Evolutionary conservation across 2,329 filamentous ascomycete species (phyloP).

Genomic region (Ceratocystiopsis minuta): DNA sequence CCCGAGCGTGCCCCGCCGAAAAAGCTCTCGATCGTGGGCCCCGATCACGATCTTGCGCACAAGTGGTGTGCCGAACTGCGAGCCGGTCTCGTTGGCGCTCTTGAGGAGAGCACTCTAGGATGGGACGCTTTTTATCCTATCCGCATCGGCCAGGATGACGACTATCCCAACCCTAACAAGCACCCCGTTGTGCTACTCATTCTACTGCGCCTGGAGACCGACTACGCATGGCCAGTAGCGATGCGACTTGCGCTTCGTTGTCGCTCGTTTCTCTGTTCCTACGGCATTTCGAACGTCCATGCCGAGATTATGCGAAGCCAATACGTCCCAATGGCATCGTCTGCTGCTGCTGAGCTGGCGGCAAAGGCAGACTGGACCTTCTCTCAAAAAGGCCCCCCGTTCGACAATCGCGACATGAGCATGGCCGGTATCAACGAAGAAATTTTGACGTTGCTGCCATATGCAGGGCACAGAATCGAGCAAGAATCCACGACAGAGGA

Average conservation of each 20-base stretch:
- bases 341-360: background rate
- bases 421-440: background rate
- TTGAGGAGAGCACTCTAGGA: background rate
- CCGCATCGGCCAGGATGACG: background rate
- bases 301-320: background rate
- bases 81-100: background rate
- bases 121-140: background rate
- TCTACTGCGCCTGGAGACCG: background rate
- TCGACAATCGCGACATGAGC: background rate
- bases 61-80: background rate
- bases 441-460: background rate
- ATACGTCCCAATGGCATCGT: background rate
- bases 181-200: background rate
- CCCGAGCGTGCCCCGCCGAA: no score
- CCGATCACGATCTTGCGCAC: background rate
- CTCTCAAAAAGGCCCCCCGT: background rate
- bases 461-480: background rate
- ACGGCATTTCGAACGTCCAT: background rate
- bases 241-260: background rate
- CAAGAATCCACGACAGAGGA: background rate
- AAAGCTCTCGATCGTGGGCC: background rate
- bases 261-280: no score
- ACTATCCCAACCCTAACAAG: background rate
- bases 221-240: background rate
- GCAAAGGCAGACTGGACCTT: background rate